A percentile compares a stretch with the other conserved stretches of the same genome.
Conservation (phyloP, 331 rosid genomes). For the Quercus lobata region DNA sequence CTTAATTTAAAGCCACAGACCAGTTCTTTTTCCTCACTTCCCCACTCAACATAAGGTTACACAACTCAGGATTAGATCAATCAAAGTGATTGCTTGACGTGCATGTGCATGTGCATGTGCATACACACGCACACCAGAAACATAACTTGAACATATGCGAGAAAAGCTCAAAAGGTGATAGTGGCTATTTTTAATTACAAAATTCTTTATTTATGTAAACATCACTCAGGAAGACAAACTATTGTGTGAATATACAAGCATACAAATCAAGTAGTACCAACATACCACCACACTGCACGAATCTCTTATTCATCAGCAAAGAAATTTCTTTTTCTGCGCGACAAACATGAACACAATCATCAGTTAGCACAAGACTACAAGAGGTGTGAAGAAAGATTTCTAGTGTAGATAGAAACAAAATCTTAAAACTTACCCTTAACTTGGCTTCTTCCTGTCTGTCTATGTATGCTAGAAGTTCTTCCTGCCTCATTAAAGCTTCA, state of each 20-base stretch:
- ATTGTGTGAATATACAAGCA: slow-evolving; percentile 17
- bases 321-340: slow-evolving; percentile 45
- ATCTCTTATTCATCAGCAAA: slow-evolving; percentile 50
- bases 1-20: background rate
- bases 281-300: slow-evolving; percentile 22
- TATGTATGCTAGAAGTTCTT: slow-evolving; percentile 77
- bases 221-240: slow-evolving; percentile 7
- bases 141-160: background rate
- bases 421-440: slow-evolving; percentile 36
- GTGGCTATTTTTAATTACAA: background rate
- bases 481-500: slow-evolving; percentile 80
- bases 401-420: background rate
- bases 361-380: slow-evolving; percentile 10
- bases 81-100: background rate
- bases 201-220: background rate
- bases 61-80: background rate
- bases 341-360: slow-evolving; percentile 8
- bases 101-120: background rate
- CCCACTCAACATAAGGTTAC: background rate
- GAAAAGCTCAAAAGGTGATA: no score
- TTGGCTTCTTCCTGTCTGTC: slow-evolving; percentile 57
- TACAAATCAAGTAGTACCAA: slow-evolving; percentile 5
- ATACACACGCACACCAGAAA: background rate
- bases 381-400: background rate
- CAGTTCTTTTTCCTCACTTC: background rate